Percentiles rank a stretch among this genome's conserved stretches.
Conservation (phyloP, 192 early-diverging fungal species). For the Coemansia brasiliensis region DNA sequence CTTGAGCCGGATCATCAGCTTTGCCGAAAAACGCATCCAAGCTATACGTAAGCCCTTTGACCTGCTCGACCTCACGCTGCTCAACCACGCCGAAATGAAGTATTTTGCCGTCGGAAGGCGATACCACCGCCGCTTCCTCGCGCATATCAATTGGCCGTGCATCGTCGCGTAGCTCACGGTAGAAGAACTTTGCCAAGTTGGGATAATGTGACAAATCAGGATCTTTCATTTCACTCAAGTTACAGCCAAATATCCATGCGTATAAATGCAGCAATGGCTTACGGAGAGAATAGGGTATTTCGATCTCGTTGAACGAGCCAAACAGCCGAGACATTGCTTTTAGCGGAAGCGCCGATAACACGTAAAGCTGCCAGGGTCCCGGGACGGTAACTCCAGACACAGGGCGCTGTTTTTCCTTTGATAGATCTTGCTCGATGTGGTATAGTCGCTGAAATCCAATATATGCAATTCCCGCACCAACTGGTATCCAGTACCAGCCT, state of each 20-base stretch:
- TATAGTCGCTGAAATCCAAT: constrained; percentile 68
- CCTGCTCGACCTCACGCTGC: constrained; percentile 79
- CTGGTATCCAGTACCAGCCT: constrained; percentile 74
- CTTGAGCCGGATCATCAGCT: constrained; percentile 15
- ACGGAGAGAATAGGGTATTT: constrained; percentile 77
- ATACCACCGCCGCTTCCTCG: constrained; percentile 63
- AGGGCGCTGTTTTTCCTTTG: constrained; percentile 22
- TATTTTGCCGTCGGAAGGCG: constrained; percentile 87
- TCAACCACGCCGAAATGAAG: constrained; percentile 86
- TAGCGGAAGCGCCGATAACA: constrained; percentile 84
- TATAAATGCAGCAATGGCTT: constrained; percentile 76
- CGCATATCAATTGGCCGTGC: constrained; percentile 64
- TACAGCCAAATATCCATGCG: constrained; percentile 83
- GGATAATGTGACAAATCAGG: constrained; percentile 75
- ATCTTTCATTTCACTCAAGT: constrained; percentile 91
- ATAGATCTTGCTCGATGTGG: constrained; percentile 50
- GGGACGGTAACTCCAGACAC: constrained; percentile 45
- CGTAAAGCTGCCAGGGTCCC: constrained; percentile 91
- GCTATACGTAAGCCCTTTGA: constrained; percentile 93
- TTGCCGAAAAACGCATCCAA: constrained; percentile 84
- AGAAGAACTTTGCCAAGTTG: constrained; percentile 92
- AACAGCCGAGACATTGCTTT: constrained; percentile 87
- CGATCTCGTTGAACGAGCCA: constrained; percentile 85
- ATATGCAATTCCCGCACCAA: constrained; percentile 71
- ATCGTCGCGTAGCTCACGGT: constrained; percentile 78